Evolutionary conservation across 176 grass and related monocot species (phyloP).

Genomic region (Zea mays): Zm-B73-REFERENCE-NAM-5.0 NC_050105.1:78831501-78832000

Average conservation of each 20-base stretch:
- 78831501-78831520: neutral
- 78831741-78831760: neutral
- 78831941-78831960: slow-evolving; percentile 48
- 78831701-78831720: too few relatives aligned
- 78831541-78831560: slow-evolving; percentile 8
- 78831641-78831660: slow-evolving; percentile 40
- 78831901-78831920: slow-evolving; percentile 26
- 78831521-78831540: neutral
- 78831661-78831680: slow-evolving; percentile 40
- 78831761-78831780: neutral
- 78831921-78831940: slow-evolving; percentile 47
- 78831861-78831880: slow-evolving; percentile 74
- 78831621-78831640: slow-evolving; percentile 23
- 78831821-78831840: slow-evolving; percentile 76
- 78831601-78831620: slow-evolving; percentile 1
- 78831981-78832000: slow-evolving; percentile 73
- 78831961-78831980: slow-evolving; percentile 55
- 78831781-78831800: neutral
- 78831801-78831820: slow-evolving; percentile 37
- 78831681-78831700: slow-evolving; percentile 25
- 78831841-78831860: slow-evolving; percentile 54
- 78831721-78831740: slow-evolving; percentile 16
- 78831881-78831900: neutral
- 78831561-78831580: neutral
- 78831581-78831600: neutral